Percentiles rank a stretch among this genome's conserved stretches.
Evolutionary conservation across 208 protist species (phyloP).

Genomic region (Leishmania tropica): DNA sequence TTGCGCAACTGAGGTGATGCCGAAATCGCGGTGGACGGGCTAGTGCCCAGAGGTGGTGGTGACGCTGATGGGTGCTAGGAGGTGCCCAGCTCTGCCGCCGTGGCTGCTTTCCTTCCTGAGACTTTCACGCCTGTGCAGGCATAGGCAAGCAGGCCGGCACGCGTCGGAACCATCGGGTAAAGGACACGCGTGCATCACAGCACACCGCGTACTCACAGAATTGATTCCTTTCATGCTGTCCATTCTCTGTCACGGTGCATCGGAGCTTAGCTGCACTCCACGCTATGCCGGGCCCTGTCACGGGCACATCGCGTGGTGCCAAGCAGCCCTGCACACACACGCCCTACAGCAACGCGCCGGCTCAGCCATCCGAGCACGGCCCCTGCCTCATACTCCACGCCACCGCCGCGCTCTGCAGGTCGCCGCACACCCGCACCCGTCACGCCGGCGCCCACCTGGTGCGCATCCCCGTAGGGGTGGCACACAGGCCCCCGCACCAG

Average conservation of each 20-base stretch:
- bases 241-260: neutral
- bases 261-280: neutral
- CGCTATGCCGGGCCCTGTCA: neutral
- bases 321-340: neutral
- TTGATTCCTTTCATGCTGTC: neutral
- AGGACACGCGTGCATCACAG: neutral
- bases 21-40: too few species aligned
- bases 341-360: neutral
- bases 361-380: neutral
- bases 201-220: neutral
- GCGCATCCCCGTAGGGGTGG: neutral
- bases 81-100: neutral
- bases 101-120: neutral
- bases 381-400: neutral
- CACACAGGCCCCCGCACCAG: neutral
- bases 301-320: neutral
- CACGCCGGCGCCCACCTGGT: neutral
- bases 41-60: neutral
- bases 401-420: neutral
- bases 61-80: neutral
- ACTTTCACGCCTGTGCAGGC: neutral
- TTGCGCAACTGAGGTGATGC: conserved; percentile 39
- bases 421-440: neutral
- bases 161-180: neutral
- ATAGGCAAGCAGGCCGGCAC: neutral